Evolutionary conservation across 352 stramenopile species (phyloP), one percentile per base, ranked within the genome.

Genomic region (Halophytophthora batemanensis): DNA sequence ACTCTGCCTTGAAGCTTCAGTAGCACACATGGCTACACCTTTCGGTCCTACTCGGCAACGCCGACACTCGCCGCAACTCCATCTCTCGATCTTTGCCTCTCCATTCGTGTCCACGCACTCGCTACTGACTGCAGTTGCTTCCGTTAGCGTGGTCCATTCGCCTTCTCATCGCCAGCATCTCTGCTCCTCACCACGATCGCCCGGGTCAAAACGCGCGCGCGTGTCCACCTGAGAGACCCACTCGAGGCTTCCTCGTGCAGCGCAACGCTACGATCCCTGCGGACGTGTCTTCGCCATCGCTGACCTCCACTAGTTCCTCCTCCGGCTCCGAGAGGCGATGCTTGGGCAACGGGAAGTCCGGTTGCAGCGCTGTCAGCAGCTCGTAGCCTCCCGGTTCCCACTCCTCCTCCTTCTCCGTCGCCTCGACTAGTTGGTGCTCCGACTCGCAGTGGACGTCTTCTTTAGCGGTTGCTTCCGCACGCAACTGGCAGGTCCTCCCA

Each of bases 241-340:
- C 25, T 31, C 25, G 25, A 31, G 25, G 25, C 25, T 31, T 31
- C 25, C 25, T 31, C 23, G 36, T n/a, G 14, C 34, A 17, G 17
- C 41, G 23, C 41, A 43, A 29, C n/a, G 23, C 13, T 13, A 15
- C 50, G 22, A 36, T 31, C 6, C 2, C 31, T 42, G 25, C 25
- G 8, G 25, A 31, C 18, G 49, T 19, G n/a, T 69, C 67, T 55
- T 77, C 67, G 25, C 53, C 60, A 47, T 77, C 67, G 35, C 67
- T 77, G n/a, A 74, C 12, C 35, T 80, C 70, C 14, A 71, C 45
- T 5, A 71, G 34, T 6, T 74, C 64, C 15, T 75, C 67, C 42
- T 75, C 68, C n/a, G 56, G 61, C 22, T 43, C 43, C 15, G 52
- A 61, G 10, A 40, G 39, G 7, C 14, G 49, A 3, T 8, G 18